phyloP scores from a whole-genome alignment of 75 land plant species.

The Pinus tabuliformis region DNA sequence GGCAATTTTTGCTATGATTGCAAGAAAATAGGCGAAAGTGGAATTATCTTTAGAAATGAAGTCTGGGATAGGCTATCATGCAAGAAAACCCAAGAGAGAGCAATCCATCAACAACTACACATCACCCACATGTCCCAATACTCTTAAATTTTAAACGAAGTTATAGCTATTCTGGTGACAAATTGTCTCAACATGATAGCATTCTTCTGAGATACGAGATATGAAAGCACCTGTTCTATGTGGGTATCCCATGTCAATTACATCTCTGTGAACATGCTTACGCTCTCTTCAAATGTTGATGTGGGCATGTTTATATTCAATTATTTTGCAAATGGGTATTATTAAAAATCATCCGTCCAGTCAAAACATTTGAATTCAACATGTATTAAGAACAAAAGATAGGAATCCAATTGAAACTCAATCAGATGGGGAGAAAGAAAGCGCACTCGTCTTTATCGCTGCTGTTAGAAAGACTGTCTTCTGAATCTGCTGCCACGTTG shows the following conservation, averaged over 20 bases:
- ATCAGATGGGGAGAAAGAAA: not conserved
- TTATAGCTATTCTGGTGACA: too few species aligned
- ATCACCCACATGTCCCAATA: too few species aligned
- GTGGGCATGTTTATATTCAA: not conserved
- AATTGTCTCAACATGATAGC: not conserved
- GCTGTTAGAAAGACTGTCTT: not conserved
- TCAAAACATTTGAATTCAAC: not conserved
- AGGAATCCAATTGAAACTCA: too few species aligned
- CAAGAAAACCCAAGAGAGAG: not conserved
- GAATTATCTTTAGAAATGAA: not conserved
- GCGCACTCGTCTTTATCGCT: slow-evolving; percentile 3
- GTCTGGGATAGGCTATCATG: not conserved
- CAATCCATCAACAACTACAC: not conserved
- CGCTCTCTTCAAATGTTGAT: not conserved
- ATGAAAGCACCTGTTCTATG: not conserved
- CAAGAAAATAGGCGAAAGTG: too few species aligned
- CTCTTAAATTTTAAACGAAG: too few species aligned
- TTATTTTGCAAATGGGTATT: not conserved
- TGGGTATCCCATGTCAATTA: too few species aligned
- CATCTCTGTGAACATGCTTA: too few species aligned
- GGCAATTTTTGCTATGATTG: too few species aligned
- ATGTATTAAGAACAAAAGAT: not conserved
- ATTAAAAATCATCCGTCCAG: not conserved
- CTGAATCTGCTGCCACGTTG: not conserved
- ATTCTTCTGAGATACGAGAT: not conserved